Evolutionary conservation across 306 rosid species (phyloP), one percentile per base, ranked within the genome.

Genomic region (Cucumis cinereus): DNA sequence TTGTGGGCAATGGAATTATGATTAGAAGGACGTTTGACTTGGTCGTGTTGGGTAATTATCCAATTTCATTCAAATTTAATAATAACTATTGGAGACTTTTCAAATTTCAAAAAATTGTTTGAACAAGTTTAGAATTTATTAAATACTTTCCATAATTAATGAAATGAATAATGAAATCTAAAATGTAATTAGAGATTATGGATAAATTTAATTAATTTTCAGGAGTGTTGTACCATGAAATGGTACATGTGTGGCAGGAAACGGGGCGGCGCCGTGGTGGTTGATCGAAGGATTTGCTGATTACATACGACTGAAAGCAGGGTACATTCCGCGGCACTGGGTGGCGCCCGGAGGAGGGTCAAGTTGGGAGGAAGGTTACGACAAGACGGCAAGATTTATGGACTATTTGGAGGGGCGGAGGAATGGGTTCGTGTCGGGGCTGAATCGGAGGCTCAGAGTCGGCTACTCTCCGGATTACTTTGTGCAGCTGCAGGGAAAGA

Each of bases 271-370:
- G 26, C 60, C 81, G 9, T 13, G 30, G 0, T 83, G 85, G 8
- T 55, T 87, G 41, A 79, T 77, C n/a, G 88, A 85, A 79, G 93
- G 90, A 0, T 82, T 87, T 17, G 93, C 90, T 0, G 89, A 87
- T 17, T 89, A 10, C 24, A 84, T 89, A 67, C 85, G 86, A 67
- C 62, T 87, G 23, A 82, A 80, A 77, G 79, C 90, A 0, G 83
- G 81, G 7, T 86, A 66, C 47, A 82, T 78, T 10, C 75, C 85
- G n/a, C 45, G 60, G 1, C 80, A 74, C 2, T 85, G 86, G 87
- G 74, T 36, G 0, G 66, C 64, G 8, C 52, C 84, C 0, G 89
- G 90, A 1, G 74, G 72, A 0, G 90, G 90, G 4, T n/a, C 4
- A 3, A 61, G n/a, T 3, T 89, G 89, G 89, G 84, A 82, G 8